phyloP scores from a whole-genome alignment of 2,329 filamentous ascomycete genomes.

The Lachnellula arida region DNA sequence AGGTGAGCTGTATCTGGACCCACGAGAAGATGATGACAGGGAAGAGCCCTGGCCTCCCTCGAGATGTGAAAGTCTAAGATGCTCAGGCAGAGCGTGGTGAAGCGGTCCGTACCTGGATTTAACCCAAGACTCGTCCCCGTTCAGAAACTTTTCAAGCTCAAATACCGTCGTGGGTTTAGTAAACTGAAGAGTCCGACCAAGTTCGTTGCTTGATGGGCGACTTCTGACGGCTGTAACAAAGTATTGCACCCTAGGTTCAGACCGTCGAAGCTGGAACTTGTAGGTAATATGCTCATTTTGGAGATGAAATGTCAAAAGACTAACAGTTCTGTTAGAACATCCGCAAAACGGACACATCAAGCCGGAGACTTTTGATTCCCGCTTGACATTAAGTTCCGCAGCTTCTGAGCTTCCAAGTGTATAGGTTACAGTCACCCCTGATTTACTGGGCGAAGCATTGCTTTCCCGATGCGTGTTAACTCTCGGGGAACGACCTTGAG shows the following conservation, averaged over 20 bases:
- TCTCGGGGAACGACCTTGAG: slow-evolving; percentile 46
- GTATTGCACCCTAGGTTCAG: slow-evolving; percentile 39
- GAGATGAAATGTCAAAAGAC: slow-evolving; percentile 24
- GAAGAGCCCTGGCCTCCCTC: slow-evolving; percentile 16
- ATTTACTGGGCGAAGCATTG: slow-evolving; percentile 18
- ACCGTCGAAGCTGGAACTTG: slow-evolving; percentile 22
- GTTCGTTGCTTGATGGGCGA: slow-evolving; percentile 28
- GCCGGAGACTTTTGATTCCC: slow-evolving; percentile 17
- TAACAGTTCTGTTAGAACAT: slow-evolving; percentile 9
- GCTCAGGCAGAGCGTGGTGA: slow-evolving; percentile 27
- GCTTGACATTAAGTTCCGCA: slow-evolving; percentile 17
- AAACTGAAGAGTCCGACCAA: slow-evolving; percentile 37
- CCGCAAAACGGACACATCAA: slow-evolving; percentile 26
- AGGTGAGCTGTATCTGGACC: slow-evolving; percentile 26
- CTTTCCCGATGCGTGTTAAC: slow-evolving; percentile 16
- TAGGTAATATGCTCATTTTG: slow-evolving; percentile 22
- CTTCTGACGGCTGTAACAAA: slow-evolving; percentile 26
- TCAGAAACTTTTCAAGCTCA: slow-evolving; percentile 40
- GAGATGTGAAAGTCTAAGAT: slow-evolving; percentile 4
- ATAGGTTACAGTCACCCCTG: slow-evolving; percentile 25
- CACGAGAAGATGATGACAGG: slow-evolving; percentile 22
- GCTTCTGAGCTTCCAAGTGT: slow-evolving; percentile 22
- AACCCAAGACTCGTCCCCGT: slow-evolving; percentile 44
- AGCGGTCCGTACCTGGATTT: slow-evolving; percentile 39
- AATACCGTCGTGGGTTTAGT: slow-evolving; percentile 41